Evolutionary conservation across 257 asterid species (phyloP).

Genomic region (Misopates orontium): DNA sequence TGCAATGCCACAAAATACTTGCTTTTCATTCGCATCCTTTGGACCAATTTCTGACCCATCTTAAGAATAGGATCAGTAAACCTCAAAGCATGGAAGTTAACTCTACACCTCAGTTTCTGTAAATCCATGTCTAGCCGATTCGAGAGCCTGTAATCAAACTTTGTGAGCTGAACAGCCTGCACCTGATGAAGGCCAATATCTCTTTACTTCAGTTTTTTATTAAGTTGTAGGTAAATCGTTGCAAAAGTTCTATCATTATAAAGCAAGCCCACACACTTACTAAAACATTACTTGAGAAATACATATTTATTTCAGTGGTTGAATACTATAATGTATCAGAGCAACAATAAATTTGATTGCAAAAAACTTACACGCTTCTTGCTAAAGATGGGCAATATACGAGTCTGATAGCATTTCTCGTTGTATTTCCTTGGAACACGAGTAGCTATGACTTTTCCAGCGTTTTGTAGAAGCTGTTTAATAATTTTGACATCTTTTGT

Average conservation of each 20-base stretch:
- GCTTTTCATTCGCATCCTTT: constrained; percentile 42
- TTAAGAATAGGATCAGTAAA: constrained; percentile 42
- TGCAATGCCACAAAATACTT: constrained; percentile 46
- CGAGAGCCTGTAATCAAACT: constrained; percentile 75
- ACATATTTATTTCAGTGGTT: background rate
- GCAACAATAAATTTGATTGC: background rate
- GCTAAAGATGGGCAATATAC: constrained; percentile 53
- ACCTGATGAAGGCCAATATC: constrained; percentile 31
- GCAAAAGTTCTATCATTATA: constrained; percentile 32
- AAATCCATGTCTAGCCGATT: constrained; percentile 47
- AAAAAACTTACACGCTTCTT: constrained; percentile 52
- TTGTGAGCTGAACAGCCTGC: constrained; percentile 68
- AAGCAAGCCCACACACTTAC: background rate
- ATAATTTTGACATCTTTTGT: constrained; percentile 54
- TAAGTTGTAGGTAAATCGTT: constrained; percentile 28
- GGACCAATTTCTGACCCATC: constrained; percentile 45
- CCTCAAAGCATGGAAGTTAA: constrained; percentile 65
- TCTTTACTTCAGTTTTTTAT: constrained; percentile 20
- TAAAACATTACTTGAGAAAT: background rate
- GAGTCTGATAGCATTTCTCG: constrained; percentile 55
- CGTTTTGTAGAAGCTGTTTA: constrained; percentile 45
- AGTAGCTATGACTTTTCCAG: constrained; percentile 43
- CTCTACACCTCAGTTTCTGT: constrained; percentile 80
- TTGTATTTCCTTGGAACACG: constrained; percentile 75
- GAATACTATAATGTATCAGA: too few relatives aligned